Base-by-base conservation (phyloP, 78 protist species). In the Diacronema lutheri region DNA sequence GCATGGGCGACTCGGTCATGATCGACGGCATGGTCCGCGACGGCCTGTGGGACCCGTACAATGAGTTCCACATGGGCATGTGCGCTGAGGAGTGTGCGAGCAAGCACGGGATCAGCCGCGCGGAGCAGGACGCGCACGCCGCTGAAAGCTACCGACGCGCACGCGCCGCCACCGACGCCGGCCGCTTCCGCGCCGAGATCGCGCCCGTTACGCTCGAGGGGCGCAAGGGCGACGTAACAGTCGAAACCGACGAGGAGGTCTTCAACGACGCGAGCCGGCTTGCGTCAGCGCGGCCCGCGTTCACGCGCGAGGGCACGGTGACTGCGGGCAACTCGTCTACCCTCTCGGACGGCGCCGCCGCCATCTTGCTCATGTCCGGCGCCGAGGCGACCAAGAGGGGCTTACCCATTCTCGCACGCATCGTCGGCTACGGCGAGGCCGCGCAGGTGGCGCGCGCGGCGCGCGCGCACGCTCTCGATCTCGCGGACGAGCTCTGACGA, bases 321-420 rank as follows among this genome's bases (percentile, higher is more conserved):
- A 98, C 99, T 10, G 98, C 99, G 4, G 99, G 94, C 33, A 98
- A 98, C 65, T 91, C 99, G 1, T 90, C 95, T n/a, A 79, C 91
- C 29, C 38, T 97, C 13, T 90, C 88, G 81, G 99, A 98, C 90
- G 99, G 99, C 46, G 99, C 99, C 11, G 92, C 98, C 0, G 93
- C 97, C 0, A 35, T 98, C n/a, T 73, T 97, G 0, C 60, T 98
- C 37, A 88, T 85, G 88, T 60, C 92, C 7, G 95, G 56, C 19
- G 85, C 60, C 13, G 86, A 50, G 41, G 98, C 93, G 3, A 31
- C 55, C 13, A 74, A 60, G 37, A 82, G 73, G 13, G 94, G 96
- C 35, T n/a, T 77, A 0, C 37, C 90, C 25, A 92, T 95, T 29
- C 66, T 97, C 33, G 99, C 97, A 21, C 55, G 56, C 14, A 46